Percentiles rank a stretch among this genome's conserved stretches.
phyloP scores from a whole-genome alignment of 495 filamentous ascomycete species.

The Parachaetomium inaequale region DNA sequence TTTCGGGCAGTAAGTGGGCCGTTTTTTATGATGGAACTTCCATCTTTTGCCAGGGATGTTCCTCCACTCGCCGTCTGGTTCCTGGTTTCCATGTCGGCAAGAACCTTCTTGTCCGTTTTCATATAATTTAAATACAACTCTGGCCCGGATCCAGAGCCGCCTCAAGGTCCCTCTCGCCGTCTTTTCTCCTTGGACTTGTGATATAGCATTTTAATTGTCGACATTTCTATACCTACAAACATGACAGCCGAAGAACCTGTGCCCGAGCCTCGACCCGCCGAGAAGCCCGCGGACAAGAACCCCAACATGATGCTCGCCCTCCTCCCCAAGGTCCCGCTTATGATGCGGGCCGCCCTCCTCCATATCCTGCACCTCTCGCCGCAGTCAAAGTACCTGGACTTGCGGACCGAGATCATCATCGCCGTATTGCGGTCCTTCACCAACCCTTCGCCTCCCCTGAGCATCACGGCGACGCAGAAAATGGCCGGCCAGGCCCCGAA shows the following conservation, averaged over 20 bases:
- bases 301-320: conserved; percentile 44
- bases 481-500: conserved; percentile 57
- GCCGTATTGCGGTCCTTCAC: conserved; percentile 65
- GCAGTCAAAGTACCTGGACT: conserved; percentile 68
- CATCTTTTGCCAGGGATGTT: neutral
- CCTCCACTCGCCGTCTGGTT: neutral
- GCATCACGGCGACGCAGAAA: conserved; percentile 63
- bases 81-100: no score
- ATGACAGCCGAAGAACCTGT: conserved; percentile 11
- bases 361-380: conserved; percentile 65
- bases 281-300: conserved; percentile 21
- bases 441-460: conserved; percentile 33
- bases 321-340: conserved; percentile 59
- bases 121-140: neutral
- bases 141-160: neutral
- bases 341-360: conserved; percentile 62
- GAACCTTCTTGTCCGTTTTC: neutral
- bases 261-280: neutral
- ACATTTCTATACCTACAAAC: neutral
- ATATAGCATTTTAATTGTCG: neutral
- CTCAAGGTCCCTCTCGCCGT: neutral
- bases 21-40: neutral
- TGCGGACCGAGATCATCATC: conserved; percentile 71
- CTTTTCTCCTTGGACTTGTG: neutral
- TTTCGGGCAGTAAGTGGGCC: conserved; percentile 1